phyloP scores from a whole-genome alignment of 768 basidiomycete genomes.

The Pleurotus eryngii region DNA sequence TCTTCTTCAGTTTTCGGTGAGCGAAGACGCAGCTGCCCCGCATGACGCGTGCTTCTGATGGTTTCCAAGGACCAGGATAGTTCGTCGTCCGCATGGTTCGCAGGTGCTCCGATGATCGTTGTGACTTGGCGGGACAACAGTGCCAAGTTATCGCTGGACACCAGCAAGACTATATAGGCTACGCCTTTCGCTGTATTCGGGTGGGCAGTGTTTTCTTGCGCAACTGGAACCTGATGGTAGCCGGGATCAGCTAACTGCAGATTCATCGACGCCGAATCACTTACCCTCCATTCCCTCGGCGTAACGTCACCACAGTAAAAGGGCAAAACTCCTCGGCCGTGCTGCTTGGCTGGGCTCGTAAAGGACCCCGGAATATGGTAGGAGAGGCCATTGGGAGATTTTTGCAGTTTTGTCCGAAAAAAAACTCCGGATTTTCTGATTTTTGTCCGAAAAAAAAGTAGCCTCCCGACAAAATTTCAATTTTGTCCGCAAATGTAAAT shows the following conservation, averaged over 20 bases:
- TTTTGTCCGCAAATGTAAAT: no score
- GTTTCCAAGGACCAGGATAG: conserved; percentile 43
- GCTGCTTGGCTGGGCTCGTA: conserved; percentile 29
- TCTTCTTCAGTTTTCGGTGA: conserved; percentile 32
- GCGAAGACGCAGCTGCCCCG: conserved; percentile 24
- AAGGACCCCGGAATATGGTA: no score
- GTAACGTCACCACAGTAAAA: conserved; percentile 79
- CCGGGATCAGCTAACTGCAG: neutral
- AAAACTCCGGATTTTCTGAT: no score
- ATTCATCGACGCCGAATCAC: conserved; percentile 14
- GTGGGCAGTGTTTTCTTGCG: conserved; percentile 43
- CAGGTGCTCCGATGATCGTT: conserved; percentile 43
- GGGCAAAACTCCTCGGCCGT: conserved; percentile 39
- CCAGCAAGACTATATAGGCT: conserved; percentile 45
- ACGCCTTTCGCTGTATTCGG: conserved; percentile 48
- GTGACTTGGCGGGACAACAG: conserved; percentile 36
- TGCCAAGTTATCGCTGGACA: conserved; percentile 23
- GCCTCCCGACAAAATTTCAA: no score
- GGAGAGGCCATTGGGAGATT: no score
- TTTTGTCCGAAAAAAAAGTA: no score
- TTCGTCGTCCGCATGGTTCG: conserved; percentile 23
- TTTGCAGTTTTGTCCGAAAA: no score
- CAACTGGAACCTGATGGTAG: neutral
- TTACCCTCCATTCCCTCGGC: conserved; percentile 53
- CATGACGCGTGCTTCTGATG: conserved; percentile 15